Evolutionary conservation across 1,284 basidiomycete genomes (phyloP).

Genomic region (Pascua sp.): DNA sequence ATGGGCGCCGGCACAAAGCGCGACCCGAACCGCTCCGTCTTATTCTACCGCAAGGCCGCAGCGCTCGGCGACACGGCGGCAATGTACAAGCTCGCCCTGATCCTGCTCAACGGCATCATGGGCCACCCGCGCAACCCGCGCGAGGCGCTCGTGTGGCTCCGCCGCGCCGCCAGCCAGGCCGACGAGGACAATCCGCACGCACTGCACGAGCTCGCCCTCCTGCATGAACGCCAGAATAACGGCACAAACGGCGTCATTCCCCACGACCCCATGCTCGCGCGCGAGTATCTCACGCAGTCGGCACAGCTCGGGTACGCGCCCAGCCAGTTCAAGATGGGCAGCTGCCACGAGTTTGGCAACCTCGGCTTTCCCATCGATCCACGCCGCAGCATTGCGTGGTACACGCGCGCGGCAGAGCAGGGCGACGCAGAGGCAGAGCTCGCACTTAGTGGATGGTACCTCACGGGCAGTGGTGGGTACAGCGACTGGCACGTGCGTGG

Average conservation of each 20-base stretch:
- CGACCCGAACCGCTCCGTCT: slow-evolving; percentile 81
- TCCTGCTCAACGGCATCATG: slow-evolving; percentile 79
- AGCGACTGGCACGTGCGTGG: slow-evolving; percentile 17
- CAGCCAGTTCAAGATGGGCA: slow-evolving; percentile 90
- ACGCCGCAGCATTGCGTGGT: slow-evolving; percentile 92
- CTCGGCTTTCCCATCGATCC: slow-evolving; percentile 91
- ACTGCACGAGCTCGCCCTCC: slow-evolving; percentile 87
- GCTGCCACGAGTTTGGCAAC: slow-evolving; percentile 89
- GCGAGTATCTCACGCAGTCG: slow-evolving; percentile 84
- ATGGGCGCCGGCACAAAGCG: slow-evolving; percentile 96
- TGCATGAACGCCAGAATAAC: slow-evolving; percentile 67
- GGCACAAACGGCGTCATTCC: slow-evolving; percentile 33
- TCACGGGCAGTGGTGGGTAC: slow-evolving; percentile 65
- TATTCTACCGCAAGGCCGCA: slow-evolving; percentile 96
- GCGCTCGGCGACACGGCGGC: slow-evolving; percentile 94
- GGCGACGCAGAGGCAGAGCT: slow-evolving; percentile 92
- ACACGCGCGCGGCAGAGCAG: slow-evolving; percentile 94
- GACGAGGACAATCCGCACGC: slow-evolving; percentile 99
- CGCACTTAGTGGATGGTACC: slow-evolving; percentile 94
- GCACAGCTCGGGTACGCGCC: slow-evolving; percentile 91
- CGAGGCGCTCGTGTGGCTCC: slow-evolving; percentile 92
- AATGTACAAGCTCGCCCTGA: slow-evolving; percentile 99
- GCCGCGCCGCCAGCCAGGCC: slow-evolving; percentile 91
- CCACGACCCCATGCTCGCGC: slow-evolving; percentile 62
- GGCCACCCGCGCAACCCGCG: slow-evolving; percentile 80